phyloP scores from a whole-genome alignment of 441 rosid genomes.

The Melastoma candidum region DNA sequence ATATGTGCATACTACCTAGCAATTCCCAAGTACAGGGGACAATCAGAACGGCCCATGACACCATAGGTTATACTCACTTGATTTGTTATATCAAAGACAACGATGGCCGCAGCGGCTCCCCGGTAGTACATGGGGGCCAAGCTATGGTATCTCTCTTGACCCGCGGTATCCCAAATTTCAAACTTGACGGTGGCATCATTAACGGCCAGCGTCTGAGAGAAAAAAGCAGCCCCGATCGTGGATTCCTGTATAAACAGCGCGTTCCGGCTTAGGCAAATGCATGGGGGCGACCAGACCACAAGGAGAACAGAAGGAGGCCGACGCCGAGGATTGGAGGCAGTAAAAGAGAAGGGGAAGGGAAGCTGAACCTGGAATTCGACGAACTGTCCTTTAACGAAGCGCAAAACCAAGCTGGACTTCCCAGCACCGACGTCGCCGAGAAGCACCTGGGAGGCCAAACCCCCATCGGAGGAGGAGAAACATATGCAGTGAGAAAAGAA shows the following conservation, averaged over 20 bases:
- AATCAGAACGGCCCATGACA: no score
- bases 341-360: background rate
- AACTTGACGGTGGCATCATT: conserved; percentile 39
- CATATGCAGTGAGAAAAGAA: no score
- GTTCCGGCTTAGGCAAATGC: background rate
- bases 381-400: conserved; percentile 44
- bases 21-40: no score
- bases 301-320: background rate
- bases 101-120: conserved; percentile 42
- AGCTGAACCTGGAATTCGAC: conserved; percentile 35
- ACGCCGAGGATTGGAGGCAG: conserved; percentile 1
- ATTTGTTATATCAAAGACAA: conserved; percentile 39
- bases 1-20: no score
- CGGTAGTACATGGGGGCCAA: conserved; percentile 56
- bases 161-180: conserved; percentile 53
- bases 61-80: conserved; percentile 30
- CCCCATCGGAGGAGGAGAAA: no score
- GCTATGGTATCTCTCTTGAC: conserved; percentile 44
- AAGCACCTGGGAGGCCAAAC: conserved; percentile 26
- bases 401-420: conserved; percentile 39
- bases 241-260: conserved; percentile 29
- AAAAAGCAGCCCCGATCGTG: conserved; percentile 45
- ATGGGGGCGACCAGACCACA: background rate
- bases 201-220: conserved; percentile 36
- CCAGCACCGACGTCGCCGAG: conserved; percentile 55